These are phyloP conservation scores for Usnea hakonensis DNA, from an alignment of 495 filamentous ascomycete species.

Conservation along the genomic window DNA sequence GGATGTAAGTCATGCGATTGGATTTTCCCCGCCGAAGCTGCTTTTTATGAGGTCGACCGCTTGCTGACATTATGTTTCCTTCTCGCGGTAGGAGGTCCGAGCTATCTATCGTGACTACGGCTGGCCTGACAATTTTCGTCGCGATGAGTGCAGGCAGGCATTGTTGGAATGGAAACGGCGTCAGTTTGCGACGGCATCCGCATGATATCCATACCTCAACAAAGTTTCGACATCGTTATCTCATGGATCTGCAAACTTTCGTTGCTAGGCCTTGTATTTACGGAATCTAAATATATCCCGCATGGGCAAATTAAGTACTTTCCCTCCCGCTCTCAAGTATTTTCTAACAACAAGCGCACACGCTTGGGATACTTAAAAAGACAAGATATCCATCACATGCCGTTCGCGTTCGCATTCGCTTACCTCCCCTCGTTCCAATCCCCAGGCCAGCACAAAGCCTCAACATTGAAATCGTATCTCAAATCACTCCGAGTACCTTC, in stretches of 20 bases:
- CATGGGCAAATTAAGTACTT: no score
- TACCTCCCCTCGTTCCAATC: no score
- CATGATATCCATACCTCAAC: conserved; percentile 7
- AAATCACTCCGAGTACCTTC: not conserved
- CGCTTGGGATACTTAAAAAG: no score
- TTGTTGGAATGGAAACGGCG: conserved; percentile 17
- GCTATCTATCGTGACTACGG: conserved; percentile 19
- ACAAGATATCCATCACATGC: no score
- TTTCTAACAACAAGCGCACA: no score
- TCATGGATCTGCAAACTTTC: no score
- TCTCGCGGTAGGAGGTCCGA: conserved; percentile 15
- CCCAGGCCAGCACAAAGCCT: no score
- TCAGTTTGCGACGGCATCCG: conserved; percentile 4
- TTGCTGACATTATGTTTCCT: conserved; percentile 11
- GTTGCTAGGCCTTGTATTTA: no score
- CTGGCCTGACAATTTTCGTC: conserved; percentile 17
- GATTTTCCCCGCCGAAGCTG: not conserved
- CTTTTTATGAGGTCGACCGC: not conserved
- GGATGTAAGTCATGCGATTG: conserved; percentile 15
- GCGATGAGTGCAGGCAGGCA: conserved; percentile 18
- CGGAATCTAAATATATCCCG: no score
- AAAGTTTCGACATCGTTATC: no score
- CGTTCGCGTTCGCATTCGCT: no score
- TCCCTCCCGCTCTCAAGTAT: no score
- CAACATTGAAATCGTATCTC: not conserved